Conservation (phyloP, 106 monocot species). For the Dendrobium catenatum region DNA sequence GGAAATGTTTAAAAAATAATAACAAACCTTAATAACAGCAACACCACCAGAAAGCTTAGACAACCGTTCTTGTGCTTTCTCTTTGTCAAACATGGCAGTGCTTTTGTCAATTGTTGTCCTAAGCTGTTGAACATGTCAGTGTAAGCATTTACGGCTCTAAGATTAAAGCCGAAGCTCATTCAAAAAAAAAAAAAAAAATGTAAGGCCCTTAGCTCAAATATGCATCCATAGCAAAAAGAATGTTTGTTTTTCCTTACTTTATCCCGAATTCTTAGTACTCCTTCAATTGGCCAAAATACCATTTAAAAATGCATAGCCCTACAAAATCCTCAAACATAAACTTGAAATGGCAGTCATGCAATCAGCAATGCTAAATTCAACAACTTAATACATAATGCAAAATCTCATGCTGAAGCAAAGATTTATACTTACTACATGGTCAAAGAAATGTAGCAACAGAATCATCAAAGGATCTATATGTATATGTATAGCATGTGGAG, state of each 20-base stretch:
- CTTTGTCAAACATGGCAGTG: slow-evolving; percentile 84
- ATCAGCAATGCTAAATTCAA: not conserved
- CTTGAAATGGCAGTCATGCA: not conserved
- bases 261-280: not conserved
- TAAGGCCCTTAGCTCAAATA: not conserved
- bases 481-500: too few species aligned
- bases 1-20: not conserved
- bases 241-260: not conserved
- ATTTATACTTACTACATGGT: not conserved
- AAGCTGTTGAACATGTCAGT: slow-evolving; percentile 35
- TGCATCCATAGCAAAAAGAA: not conserved
- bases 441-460: not conserved
- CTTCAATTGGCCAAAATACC: not conserved
- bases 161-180: too few species aligned
- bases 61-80: slow-evolving; percentile 84
- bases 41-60: slow-evolving; percentile 90
- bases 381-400: not conserved
- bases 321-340: not conserved
- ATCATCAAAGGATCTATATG: not conserved
- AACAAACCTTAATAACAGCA: slow-evolving; percentile 78
- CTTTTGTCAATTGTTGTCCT: slow-evolving; percentile 56
- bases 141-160: not conserved
- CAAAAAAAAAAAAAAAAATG: not conserved
- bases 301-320: not conserved
- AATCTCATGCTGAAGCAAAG: not conserved